These are phyloP conservation scores for Sarocladium brachiariae DNA, from an alignment of 2,329 filamentous ascomycete genomes.

Conservation along the genomic window DNA sequence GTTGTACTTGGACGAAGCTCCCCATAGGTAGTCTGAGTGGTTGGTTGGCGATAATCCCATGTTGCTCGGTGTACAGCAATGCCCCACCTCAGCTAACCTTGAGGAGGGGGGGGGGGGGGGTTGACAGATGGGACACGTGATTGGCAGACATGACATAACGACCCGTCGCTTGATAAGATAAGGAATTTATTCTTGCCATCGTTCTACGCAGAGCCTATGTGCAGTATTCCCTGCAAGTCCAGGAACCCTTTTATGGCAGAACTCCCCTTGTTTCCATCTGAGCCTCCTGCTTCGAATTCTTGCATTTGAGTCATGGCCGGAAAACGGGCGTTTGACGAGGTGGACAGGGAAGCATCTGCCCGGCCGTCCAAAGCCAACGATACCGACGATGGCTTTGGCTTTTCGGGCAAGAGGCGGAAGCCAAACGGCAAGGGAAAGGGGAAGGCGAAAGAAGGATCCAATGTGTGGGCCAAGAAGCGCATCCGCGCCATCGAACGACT, in stretches of 20 bases:
- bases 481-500: slow-evolving; percentile 63
- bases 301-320: slow-evolving; percentile 19
- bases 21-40: no score
- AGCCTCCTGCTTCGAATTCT: no score
- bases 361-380: slow-evolving; percentile 15
- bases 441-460: slow-evolving; percentile 37
- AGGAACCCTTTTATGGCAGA: no score
- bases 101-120: no score
- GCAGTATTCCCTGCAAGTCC: no score
- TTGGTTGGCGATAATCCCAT: no score
- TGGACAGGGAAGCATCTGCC: slow-evolving; percentile 15
- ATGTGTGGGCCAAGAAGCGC: slow-evolving; percentile 63
- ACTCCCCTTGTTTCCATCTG: no score
- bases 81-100: slow-evolving; percentile 1
- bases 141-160: neutral
- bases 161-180: slow-evolving; percentile 18
- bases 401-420: slow-evolving; percentile 27
- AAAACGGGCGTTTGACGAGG: slow-evolving; percentile 25
- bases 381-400: no score
- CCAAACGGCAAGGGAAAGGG: slow-evolving; percentile 31
- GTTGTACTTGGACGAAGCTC: no score
- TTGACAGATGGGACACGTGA: slow-evolving; percentile 6
- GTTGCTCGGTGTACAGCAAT: neutral
- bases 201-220: neutral
- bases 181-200: slow-evolving; percentile 7